Evolutionary conservation across 2,329 filamentous ascomycete species (phyloP).

Genomic region (Scedosporium minutisporum): DNA sequence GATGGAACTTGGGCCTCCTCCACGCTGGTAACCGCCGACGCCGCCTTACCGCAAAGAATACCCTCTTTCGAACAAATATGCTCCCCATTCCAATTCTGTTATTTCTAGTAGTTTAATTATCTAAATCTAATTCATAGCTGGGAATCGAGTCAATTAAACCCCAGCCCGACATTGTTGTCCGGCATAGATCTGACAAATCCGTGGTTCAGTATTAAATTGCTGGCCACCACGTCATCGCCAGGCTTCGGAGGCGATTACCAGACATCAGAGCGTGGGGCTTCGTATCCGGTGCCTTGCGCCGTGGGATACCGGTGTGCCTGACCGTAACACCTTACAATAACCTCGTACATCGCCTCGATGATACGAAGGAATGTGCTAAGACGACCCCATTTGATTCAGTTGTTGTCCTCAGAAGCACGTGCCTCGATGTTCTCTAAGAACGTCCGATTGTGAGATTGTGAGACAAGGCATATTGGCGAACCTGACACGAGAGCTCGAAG

Average conservation of each 20-base stretch:
- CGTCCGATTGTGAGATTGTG: too few relatives aligned
- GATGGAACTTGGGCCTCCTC: neutral
- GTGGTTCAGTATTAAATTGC: neutral
- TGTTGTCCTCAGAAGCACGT: too few relatives aligned
- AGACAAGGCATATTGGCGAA: too few relatives aligned
- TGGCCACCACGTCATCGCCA: too few relatives aligned
- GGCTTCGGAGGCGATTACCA: too few relatives aligned
- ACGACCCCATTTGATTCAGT: too few relatives aligned
- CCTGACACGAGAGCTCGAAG: too few relatives aligned
- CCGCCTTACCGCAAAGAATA: neutral
- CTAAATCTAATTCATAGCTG: too few relatives aligned
- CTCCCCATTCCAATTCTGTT: neutral
- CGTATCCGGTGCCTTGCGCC: too few relatives aligned
- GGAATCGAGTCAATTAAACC: neutral
- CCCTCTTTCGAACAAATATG: neutral
- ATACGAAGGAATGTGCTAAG: neutral
- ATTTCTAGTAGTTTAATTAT: neutral
- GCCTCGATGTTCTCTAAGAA: too few relatives aligned
- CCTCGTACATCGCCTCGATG: neutral
- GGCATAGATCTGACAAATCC: neutral
- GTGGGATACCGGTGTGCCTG: neutral
- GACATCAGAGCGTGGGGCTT: too few relatives aligned
- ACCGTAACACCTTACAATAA: neutral
- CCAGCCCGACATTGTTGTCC: neutral
- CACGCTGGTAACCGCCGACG: too few relatives aligned